Evolutionary conservation across 192 early-diverging fungal species (phyloP).

Genomic region (Coemansia sp.): DNA sequence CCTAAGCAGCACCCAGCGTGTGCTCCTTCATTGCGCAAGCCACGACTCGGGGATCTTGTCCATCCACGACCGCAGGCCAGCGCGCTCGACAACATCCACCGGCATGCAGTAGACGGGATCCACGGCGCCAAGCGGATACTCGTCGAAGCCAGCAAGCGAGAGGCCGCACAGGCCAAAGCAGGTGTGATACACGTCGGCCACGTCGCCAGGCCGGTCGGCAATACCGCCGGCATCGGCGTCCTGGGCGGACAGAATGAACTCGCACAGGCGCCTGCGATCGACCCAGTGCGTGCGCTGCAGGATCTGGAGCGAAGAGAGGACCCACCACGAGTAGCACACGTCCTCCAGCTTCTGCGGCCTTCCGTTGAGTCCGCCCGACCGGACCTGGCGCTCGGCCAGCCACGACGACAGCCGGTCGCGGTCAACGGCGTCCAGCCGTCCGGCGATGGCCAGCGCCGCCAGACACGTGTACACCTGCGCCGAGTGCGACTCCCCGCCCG

Average conservation of each 20-base stretch:
- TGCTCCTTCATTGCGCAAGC: conserved; percentile 2
- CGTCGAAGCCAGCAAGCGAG: conserved; percentile 79
- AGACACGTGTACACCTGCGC: conserved; percentile 94
- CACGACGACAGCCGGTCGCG: conserved; percentile 85
- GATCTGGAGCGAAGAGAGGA: conserved; percentile 82
- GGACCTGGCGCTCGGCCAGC: conserved; percentile 92
- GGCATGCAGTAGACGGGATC: conserved; percentile 95
- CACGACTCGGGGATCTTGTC: conserved; percentile 31
- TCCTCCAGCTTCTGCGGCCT: conserved; percentile 96
- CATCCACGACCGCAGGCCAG: conserved; percentile 47
- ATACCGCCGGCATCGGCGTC: conserved; percentile 89
- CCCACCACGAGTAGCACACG: conserved; percentile 99
- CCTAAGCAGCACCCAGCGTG: background rate
- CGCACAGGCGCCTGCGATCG: conserved; percentile 66
- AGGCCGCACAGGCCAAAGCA: conserved; percentile 92
- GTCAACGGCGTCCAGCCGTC: conserved; percentile 77
- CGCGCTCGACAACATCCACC: conserved; percentile 58
- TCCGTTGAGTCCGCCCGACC: conserved; percentile 92
- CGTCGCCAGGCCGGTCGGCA: conserved; percentile 88
- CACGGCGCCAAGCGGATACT: conserved; percentile 62
- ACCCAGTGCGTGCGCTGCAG: conserved; percentile 87
- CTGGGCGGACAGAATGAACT: conserved; percentile 84
- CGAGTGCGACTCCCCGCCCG: conserved; percentile 91
- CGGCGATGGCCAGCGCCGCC: conserved; percentile 81
- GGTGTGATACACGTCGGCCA: conserved; percentile 96